Base-by-base conservation (phyloP, 1,139 yeast species). In the Wickerhamomyces sp. region DNA sequence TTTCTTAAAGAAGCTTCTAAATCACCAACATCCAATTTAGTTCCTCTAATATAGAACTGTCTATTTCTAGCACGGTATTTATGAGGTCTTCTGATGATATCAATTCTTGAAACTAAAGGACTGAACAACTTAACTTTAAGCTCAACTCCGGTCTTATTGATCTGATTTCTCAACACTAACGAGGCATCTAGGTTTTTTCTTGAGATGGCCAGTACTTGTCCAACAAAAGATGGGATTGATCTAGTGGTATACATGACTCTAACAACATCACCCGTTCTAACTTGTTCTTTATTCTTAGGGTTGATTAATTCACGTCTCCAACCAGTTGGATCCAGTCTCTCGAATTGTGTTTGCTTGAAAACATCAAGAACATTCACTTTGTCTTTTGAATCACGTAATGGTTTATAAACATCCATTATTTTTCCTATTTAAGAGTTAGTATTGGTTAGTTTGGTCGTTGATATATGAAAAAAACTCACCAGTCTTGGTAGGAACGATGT, bases 1-100 rank as follows among this genome's bases (percentile, higher is more conserved):
- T 62, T 65, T 53, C 66, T 66, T 52, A 65, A 47, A 45, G 62
- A 59, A 27, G 72, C 65, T 50, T 84, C 93, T 50, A 84, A 70
- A 61, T 85, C 93, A 50, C 84, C 86, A 39, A 88, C 96, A 66
- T 90, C 97, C 67, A 84, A 71, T 66, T 82, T 83, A 54, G 88
- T 76, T 66, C 79, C 84, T 69, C 96, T 84, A 62, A 90, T 86
- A 67, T 87, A 90, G 73, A 83, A 89, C 56, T 88, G 93, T 73
- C 87, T 89, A 68, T 80, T 78, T 77, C 95, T 78, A 50, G 71
- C 72, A 73, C 81, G 77, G 68, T 86, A 83, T 60, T 74, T 75
- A 55, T 75, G 73, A 29, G 95, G 91, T 64, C 81, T 82, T 66
- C 86, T 76, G 54, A 90, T 66, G 35, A 87, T 64, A 64, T 90